A percentile compares a stretch with the other conserved stretches of the same genome.
Evolutionary conservation across 192 early-diverging fungal genomes (phyloP).

Genomic region (Entomortierella chlamydospora): DNA sequence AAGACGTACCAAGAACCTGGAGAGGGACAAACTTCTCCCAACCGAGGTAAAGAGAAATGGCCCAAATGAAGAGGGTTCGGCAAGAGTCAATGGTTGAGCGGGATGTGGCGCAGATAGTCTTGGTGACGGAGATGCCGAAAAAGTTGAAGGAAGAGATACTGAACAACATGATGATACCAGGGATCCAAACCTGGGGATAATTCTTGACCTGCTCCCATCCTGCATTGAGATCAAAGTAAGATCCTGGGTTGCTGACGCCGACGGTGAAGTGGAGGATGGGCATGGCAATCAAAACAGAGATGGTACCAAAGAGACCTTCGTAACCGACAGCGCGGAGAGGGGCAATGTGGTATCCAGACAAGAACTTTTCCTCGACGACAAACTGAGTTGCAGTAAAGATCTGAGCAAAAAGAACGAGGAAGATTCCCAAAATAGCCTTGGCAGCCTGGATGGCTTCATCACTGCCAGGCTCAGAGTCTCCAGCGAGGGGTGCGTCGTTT

Average conservation of each 20-base stretch:
- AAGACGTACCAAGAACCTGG: constrained; percentile 89
- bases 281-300: constrained; percentile 74
- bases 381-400: constrained; percentile 95
- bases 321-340: constrained; percentile 93
- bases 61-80: constrained; percentile 97
- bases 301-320: constrained; percentile 92
- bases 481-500: constrained; percentile 20
- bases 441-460: constrained; percentile 62
- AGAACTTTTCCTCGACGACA: constrained; percentile 95
- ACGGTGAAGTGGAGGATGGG: constrained; percentile 80
- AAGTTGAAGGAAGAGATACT: constrained; percentile 98
- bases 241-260: constrained; percentile 74
- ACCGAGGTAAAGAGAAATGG: constrained; percentile 86
- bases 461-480: constrained; percentile 30
- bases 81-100: constrained; percentile 97
- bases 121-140: constrained; percentile 93
- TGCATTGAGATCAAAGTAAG: constrained; percentile 84
- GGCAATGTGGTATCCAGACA: constrained; percentile 80
- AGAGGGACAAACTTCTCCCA: constrained; percentile 95
- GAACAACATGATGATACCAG: constrained; percentile 84
- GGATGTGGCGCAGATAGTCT: constrained; percentile 86
- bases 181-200: constrained; percentile 73
- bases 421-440: constrained; percentile 81
- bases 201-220: constrained; percentile 79
- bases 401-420: constrained; percentile 90